phyloP scores from a whole-genome alignment of 2,329 filamentous ascomycete species.

The Fusarium sp. region DNA sequence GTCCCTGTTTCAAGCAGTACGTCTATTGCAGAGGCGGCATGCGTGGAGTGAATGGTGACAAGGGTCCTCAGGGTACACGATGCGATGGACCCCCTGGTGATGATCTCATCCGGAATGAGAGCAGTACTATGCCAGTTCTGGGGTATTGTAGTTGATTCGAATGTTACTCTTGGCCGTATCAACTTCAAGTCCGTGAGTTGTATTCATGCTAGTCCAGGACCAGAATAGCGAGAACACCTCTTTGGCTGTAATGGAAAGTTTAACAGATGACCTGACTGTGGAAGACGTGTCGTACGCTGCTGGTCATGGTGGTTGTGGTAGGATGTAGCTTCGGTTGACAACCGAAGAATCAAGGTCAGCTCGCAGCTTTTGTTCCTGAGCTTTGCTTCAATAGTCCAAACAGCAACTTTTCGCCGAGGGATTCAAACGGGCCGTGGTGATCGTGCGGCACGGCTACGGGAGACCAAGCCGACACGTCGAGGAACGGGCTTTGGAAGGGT shows the following conservation, averaged over 20 bases:
- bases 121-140: background rate
- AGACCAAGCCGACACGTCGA: conserved; percentile 4
- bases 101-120: conserved; percentile 31
- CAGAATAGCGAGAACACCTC: background rate
- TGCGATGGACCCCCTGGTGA: conserved; percentile 1
- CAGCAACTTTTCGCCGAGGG: conserved; percentile 1
- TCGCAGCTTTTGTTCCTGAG: conserved; percentile 9
- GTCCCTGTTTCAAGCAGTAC: background rate
- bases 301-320: background rate
- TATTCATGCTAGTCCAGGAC: conserved; percentile 1
- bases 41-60: conserved; percentile 1
- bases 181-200: background rate
- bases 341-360: background rate
- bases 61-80: conserved; percentile 21
- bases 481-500: background rate
- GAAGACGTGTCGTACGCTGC: background rate
- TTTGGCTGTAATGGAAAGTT: conserved; percentile 1
- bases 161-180: background rate
- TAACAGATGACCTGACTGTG: background rate
- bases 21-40: conserved; percentile 16
- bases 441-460: conserved; percentile 29
- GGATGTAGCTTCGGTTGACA: background rate
- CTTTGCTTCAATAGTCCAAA: conserved; percentile 8
- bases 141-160: background rate
- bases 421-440: conserved; percentile 43